Conservation (phyloP, 2,329 filamentous ascomycete genomes). For the Pseudogymnoascus sp. region DNA sequence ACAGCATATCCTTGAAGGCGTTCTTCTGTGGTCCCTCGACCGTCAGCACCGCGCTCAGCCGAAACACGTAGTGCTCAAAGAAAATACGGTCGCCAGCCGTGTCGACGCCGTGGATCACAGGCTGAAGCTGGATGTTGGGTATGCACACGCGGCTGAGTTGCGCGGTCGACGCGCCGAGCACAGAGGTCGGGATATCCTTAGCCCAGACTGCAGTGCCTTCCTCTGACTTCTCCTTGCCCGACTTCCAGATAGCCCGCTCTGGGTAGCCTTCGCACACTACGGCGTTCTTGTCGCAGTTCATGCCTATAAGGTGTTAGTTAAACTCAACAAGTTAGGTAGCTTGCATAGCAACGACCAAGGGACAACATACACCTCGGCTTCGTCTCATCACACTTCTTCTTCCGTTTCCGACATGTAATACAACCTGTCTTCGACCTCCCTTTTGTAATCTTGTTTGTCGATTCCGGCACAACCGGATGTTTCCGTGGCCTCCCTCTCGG, state of each 20-base stretch:
- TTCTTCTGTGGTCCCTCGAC: slow-evolving; percentile 70
- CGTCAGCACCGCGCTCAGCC: slow-evolving; percentile 72
- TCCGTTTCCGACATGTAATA: slow-evolving; percentile 58
- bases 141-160: slow-evolving; percentile 41
- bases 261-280: slow-evolving; percentile 88
- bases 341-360: slow-evolving; percentile 18
- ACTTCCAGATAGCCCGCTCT: slow-evolving; percentile 79
- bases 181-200: slow-evolving; percentile 18
- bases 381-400: slow-evolving; percentile 66
- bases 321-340: background rate
- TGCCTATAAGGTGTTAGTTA: slow-evolving; percentile 41
- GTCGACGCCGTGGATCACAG: slow-evolving; percentile 74
- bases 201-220: slow-evolving; percentile 43
- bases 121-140: slow-evolving; percentile 49
- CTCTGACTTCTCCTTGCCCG: slow-evolving; percentile 65
- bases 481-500: slow-evolving; percentile 77
- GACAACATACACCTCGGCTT: slow-evolving; percentile 54
- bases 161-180: slow-evolving; percentile 34
- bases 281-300: slow-evolving; percentile 90
- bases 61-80: slow-evolving; percentile 72
- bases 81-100: slow-evolving; percentile 71
- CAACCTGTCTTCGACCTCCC: slow-evolving; percentile 64
- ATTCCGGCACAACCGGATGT: slow-evolving; percentile 53
- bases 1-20: slow-evolving; percentile 74
- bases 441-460: slow-evolving; percentile 65